Conservation (phyloP, 2,329 filamentous ascomycete species). For the Alternaria gaisen region DNA sequence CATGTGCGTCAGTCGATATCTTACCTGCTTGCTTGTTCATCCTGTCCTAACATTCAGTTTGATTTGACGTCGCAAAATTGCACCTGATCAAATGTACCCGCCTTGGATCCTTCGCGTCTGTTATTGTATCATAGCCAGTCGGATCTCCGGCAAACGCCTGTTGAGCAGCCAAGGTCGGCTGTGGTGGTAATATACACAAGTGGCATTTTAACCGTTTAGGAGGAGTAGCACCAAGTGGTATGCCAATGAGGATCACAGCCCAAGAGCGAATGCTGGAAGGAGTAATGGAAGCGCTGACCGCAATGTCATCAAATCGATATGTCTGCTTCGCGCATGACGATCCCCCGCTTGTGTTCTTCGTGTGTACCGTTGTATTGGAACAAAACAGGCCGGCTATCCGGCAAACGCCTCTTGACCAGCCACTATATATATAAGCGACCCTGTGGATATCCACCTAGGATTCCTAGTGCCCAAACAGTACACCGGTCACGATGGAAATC, state of each 20-base stretch:
- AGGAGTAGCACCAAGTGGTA: neutral
- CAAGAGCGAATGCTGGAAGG: neutral
- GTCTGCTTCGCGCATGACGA: neutral
- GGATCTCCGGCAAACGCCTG: too few relatives aligned
- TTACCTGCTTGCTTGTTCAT: too few relatives aligned
- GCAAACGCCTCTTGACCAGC: neutral
- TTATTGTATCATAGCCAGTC: too few relatives aligned
- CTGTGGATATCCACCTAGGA: neutral
- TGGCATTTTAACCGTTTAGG: neutral
- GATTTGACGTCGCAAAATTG: too few relatives aligned
- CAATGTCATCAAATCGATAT: neutral
- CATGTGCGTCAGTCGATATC: too few relatives aligned
- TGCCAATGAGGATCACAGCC: neutral
- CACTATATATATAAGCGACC: neutral
- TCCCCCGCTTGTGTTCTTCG: neutral
- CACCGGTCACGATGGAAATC: neutral
- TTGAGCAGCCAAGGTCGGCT: neutral
- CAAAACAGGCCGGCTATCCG: neutral
- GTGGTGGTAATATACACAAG: neutral
- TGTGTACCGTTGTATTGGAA: neutral
- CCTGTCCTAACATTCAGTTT: too few relatives aligned
- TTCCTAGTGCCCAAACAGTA: neutral
- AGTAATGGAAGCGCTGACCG: neutral
- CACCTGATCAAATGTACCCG: too few relatives aligned
- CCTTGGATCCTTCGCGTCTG: too few relatives aligned